phyloP scores from a whole-genome alignment of 2,329 filamentous ascomycete species.

The Paramyrothecium roridum region DNA sequence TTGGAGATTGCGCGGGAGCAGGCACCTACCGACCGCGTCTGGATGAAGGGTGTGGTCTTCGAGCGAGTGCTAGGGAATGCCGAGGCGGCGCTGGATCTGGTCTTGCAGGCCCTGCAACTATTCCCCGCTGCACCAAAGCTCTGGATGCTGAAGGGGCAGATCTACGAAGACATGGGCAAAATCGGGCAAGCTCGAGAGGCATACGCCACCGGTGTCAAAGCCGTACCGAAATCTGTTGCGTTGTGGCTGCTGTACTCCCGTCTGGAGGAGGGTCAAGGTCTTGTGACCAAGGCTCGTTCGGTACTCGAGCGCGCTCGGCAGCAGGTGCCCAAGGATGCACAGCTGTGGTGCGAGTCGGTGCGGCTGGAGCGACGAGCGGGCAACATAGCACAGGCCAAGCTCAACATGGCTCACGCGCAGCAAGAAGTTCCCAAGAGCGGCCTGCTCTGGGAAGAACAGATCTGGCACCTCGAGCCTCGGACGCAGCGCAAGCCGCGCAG shows the following conservation, averaged over 20 bases:
- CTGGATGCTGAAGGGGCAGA: conserved; percentile 99
- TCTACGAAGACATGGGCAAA: conserved; percentile 83
- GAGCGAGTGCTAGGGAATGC: conserved; percentile 79
- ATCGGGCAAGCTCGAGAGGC: conserved; percentile 84
- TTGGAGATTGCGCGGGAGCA: conserved; percentile 80
- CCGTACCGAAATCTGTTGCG: conserved; percentile 77
- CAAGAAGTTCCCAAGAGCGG: conserved; percentile 89
- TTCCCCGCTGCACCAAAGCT: conserved; percentile 86
- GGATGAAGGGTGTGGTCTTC: conserved; percentile 94
- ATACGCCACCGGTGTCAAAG: conserved; percentile 83
- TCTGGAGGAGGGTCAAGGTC: conserved; percentile 80
- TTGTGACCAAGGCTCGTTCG: conserved; percentile 86
- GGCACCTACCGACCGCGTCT: conserved; percentile 92
- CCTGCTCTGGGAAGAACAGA: conserved; percentile 88
- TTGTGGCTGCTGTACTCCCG: conserved; percentile 88
- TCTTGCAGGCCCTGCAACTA: conserved; percentile 78
- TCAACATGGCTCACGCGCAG: conserved; percentile 87
- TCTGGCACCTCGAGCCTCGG: conserved; percentile 88
- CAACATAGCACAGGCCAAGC: conserved; percentile 80
- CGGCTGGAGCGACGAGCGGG: conserved; percentile 85
- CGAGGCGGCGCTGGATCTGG: conserved; percentile 81
- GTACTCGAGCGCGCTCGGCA: conserved; percentile 89
- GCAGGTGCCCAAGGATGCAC: conserved; percentile 77
- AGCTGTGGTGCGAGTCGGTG: conserved; percentile 92
- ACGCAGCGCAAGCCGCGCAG: conserved; percentile 90